Evolutionary conservation across 176 grass and related monocot genomes (phyloP).

Genomic region (Tuctoria greenei): DNA sequence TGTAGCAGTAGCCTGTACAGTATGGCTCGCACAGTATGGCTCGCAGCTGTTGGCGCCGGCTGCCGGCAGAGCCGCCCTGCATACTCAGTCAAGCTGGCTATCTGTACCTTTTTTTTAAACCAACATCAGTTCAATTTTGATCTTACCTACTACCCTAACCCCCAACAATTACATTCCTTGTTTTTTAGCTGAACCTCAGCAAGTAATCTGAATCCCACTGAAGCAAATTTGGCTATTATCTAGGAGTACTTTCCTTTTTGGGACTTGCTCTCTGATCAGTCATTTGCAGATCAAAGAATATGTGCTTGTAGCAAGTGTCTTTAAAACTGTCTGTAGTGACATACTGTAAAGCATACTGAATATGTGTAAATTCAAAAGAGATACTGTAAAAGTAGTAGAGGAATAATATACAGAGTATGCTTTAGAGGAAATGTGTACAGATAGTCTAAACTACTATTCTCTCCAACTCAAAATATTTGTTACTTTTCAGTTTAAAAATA

Average conservation of each 20-base stretch:
- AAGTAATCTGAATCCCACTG: neutral
- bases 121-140: neutral
- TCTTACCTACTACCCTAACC: neutral
- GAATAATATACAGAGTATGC: no score
- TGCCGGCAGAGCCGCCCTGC: constrained; percentile 3
- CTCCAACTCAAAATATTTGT: no score
- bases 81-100: constrained; percentile 7
- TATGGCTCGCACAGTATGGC: neutral
- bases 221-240: neutral
- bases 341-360: no score
- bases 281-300: neutral
- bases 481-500: no score
- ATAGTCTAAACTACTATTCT: no score
- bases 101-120: neutral
- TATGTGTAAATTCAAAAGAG: no score
- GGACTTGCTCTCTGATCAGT: neutral
- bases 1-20: neutral
- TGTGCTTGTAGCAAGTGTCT: neutral
- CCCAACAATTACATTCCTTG: neutral
- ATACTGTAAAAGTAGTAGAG: no score
- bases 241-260: no score
- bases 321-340: no score
- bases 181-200: neutral
- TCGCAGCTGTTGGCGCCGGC: constrained; percentile 8
- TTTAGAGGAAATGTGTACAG: no score